Evolutionary conservation across 768 basidiomycete species (phyloP), one percentile per base, ranked within the genome.

Genomic region (Royoungia palumana): DNA sequence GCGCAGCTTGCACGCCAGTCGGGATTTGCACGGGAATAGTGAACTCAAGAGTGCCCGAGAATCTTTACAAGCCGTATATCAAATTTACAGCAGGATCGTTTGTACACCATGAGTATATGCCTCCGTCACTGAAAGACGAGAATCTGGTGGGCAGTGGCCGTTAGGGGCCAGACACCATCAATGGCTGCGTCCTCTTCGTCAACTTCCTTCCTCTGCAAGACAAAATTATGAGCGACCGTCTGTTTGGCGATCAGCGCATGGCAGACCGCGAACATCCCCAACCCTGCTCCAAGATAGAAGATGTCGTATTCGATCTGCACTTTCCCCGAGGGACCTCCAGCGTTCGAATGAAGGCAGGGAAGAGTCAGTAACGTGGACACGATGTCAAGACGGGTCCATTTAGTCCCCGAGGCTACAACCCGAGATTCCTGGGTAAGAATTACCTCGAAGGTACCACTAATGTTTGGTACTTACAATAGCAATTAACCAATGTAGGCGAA

Each of bases 261-360:
- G 41, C 66, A 68, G 22, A 61, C 47, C 12, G 54, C 58, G 34
- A 70, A 59, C 59, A 67, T 61, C 43, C 68, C 68, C 22, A 54
- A 34, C 12, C 43, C 38, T 2, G 42, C 40, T 21, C 68, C 68
- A 17, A 68, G 62, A 47, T 62, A 68, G 38, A 60, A 54, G 9
- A 68, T 61, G 35, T 69, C 68, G 27, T 67, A 70, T 28, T 59
- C 39, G 17, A 68, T 20, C 21, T 54, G 54, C 5, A 50, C 55
- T 21, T 28, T 32, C 6, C 19, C 41, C 9, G 41, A 32, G 13
- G 32, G 41, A 40, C n/a, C 36, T 42, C 44, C 41, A 1, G 22
- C 28, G n/a, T 54, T 38, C 34, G 44, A 48, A 35, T 68, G 64
- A 28, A 70, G 54, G 14, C 51, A 13, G 35, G 64, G 63, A 27